Percentiles rank a stretch among this genome's conserved stretches.
These are phyloP conservation scores for Phanerochaete carnosa DNA, from an alignment of 768 basidiomycete species.

Conservation along the genomic window DNA sequence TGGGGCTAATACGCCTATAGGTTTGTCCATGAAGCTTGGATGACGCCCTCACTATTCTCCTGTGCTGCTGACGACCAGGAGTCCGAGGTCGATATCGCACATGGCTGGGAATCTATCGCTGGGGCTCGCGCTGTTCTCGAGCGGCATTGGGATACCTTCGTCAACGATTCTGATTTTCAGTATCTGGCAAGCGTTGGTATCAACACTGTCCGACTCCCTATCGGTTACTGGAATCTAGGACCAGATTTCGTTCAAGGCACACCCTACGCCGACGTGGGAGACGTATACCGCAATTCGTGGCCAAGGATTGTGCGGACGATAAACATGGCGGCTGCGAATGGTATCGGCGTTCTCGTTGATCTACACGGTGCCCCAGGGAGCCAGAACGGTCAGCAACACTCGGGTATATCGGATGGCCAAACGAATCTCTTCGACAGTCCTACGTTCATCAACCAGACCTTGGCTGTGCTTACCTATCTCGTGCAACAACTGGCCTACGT, in stretches of 20 bases:
- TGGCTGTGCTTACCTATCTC: constrained; percentile 37
- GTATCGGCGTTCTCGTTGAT: constrained; percentile 51
- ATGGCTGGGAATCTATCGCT: constrained; percentile 48
- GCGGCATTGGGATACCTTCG: constrained; percentile 73
- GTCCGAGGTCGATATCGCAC: constrained; percentile 66
- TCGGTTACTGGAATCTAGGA: constrained; percentile 50
- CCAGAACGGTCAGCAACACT: constrained; percentile 41
- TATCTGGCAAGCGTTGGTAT: constrained; percentile 57
- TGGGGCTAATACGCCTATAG: constrained; percentile 25
- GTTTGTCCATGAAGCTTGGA: constrained; percentile 77
- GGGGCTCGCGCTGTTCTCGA: constrained; percentile 53
- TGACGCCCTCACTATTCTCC: constrained; percentile 62
- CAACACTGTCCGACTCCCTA: constrained; percentile 58
- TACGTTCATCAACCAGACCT: constrained; percentile 35
- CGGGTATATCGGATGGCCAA: constrained; percentile 41
- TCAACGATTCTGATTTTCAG: constrained; percentile 60
- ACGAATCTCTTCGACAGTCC: constrained; percentile 35
- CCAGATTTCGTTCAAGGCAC: constrained; percentile 32
- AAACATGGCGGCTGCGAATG: constrained; percentile 34
- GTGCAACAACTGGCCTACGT: constrained; percentile 28
- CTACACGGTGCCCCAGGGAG: constrained; percentile 52
- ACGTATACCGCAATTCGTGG: constrained; percentile 46
- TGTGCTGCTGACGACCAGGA: constrained; percentile 49
- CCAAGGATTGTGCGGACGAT: constrained; percentile 40
- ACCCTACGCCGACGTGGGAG: constrained; percentile 36